These are phyloP conservation scores for Candida taoyuanica DNA, from an alignment of 805 yeast species.

Conservation along the genomic window DNA sequence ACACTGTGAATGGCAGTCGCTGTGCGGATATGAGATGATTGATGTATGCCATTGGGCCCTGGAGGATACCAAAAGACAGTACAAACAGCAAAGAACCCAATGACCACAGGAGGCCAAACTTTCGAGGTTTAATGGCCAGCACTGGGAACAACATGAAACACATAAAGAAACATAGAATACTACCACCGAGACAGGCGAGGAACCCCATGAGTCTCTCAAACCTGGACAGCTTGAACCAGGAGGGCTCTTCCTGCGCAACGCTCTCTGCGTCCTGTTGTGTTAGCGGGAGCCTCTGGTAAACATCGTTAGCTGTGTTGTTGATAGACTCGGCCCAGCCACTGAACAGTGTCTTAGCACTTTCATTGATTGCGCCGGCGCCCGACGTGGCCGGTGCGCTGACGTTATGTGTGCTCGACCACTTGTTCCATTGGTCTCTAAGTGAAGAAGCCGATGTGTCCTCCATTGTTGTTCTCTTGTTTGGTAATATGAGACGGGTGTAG, in stretches of 20 bases:
- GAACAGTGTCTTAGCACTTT: slow-evolving; percentile 33
- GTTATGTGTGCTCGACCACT: slow-evolving; percentile 33
- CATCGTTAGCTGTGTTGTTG: slow-evolving; percentile 43
- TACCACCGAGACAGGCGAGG: slow-evolving; percentile 67
- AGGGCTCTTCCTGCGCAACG: slow-evolving; percentile 52
- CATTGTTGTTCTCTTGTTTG: slow-evolving; percentile 3
- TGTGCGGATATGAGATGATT: slow-evolving; percentile 70
- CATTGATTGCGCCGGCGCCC: slow-evolving; percentile 24
- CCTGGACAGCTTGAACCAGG: slow-evolving; percentile 70
- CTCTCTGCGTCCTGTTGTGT: slow-evolving; percentile 45
- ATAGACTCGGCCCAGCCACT: slow-evolving; percentile 36
- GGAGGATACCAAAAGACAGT: slow-evolving; percentile 82
- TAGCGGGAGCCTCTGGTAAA: slow-evolving; percentile 63
- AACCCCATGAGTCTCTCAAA: slow-evolving; percentile 80
- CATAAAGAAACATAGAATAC: slow-evolving; percentile 74
- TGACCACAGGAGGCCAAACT: slow-evolving; percentile 88
- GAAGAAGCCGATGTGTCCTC: slow-evolving; percentile 21
- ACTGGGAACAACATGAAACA: slow-evolving; percentile 87
- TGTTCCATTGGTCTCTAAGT: slow-evolving; percentile 36
- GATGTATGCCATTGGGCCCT: slow-evolving; percentile 83
- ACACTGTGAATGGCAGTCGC: slow-evolving; percentile 72
- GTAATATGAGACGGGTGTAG: neutral
- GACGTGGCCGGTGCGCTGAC: slow-evolving; percentile 9
- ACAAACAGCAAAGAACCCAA: slow-evolving; percentile 86
- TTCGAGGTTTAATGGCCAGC: slow-evolving; percentile 81